Evolutionary conservation across 2,329 filamentous ascomycete species (phyloP).

Genomic region (Pezicula carpinea): DNA sequence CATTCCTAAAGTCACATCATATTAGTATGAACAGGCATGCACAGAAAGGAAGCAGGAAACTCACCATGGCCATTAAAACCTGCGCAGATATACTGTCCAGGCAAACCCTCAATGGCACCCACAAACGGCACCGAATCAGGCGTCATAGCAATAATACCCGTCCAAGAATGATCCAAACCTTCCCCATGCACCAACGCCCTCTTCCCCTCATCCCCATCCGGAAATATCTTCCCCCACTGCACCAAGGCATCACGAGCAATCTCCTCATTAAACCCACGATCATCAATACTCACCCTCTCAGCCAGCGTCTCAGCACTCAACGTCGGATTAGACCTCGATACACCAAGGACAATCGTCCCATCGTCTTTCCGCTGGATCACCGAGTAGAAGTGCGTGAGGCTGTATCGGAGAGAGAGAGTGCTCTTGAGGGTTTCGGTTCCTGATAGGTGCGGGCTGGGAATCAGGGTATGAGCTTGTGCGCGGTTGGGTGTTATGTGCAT

Average conservation of each 20-base stretch:
- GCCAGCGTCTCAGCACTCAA: slow-evolving; percentile 28
- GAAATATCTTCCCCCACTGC: slow-evolving; percentile 33
- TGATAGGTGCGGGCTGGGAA: slow-evolving; percentile 34
- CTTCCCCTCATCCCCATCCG: slow-evolving; percentile 16
- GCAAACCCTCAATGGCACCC: slow-evolving; percentile 34
- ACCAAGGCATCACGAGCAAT: slow-evolving; percentile 33
- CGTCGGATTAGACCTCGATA: slow-evolving; percentile 36
- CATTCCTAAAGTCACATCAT: slow-evolving; percentile 28
- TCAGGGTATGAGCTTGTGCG: slow-evolving; percentile 39
- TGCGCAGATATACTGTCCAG: slow-evolving; percentile 44
- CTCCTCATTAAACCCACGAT: slow-evolving; percentile 35
- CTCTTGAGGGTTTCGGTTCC: slow-evolving; percentile 29
- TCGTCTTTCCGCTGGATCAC: slow-evolving; percentile 40
- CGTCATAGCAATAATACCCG: slow-evolving; percentile 43
- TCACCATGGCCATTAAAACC: slow-evolving; percentile 44
- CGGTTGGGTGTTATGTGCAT: slow-evolving; percentile 36
- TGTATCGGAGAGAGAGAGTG: slow-evolving; percentile 42
- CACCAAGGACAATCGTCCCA: slow-evolving; percentile 38
- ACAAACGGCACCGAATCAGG: slow-evolving; percentile 41
- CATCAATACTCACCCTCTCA: slow-evolving; percentile 32
- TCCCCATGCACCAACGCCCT: slow-evolving; percentile 31
- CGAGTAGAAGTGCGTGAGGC: slow-evolving; percentile 43
- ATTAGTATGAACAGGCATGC: background rate
- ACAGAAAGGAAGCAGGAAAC: slow-evolving; percentile 6
- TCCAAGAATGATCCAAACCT: slow-evolving; percentile 41